These are phyloP conservation scores for Fistulifera pelliculosa DNA, from an alignment of 108 stramenopile species.

Conservation along the genomic window DNA sequence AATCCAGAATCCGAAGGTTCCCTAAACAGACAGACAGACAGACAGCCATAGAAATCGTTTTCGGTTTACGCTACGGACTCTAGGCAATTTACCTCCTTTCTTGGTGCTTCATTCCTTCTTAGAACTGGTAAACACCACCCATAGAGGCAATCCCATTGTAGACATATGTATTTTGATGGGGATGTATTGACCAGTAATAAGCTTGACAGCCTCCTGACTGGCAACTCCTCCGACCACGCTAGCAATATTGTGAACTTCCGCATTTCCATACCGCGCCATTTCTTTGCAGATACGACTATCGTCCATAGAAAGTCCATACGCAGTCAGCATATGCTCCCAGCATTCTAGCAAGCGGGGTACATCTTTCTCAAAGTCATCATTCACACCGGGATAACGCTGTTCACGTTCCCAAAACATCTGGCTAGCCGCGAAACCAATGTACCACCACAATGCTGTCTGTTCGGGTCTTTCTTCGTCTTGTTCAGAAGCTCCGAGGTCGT, in stretches of 20 bases:
- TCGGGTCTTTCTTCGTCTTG: slow-evolving; percentile 64
- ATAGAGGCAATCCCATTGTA: slow-evolving; percentile 93
- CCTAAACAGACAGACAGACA: too few relatives aligned
- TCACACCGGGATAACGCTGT: slow-evolving; percentile 67
- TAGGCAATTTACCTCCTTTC: too few relatives aligned
- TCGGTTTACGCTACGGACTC: too few relatives aligned
- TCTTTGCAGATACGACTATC: slow-evolving; percentile 41
- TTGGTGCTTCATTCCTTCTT: slow-evolving; percentile 1
- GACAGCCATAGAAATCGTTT: too few relatives aligned
- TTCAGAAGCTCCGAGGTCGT: slow-evolving; percentile 19
- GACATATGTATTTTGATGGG: slow-evolving; percentile 86
- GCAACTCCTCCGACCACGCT: slow-evolving; percentile 89
- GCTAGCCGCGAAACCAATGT: slow-evolving; percentile 70
- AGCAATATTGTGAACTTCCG: slow-evolving; percentile 84
- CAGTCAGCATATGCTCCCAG: slow-evolving; percentile 25
- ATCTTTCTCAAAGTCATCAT: slow-evolving; percentile 46
- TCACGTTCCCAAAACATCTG: slow-evolving; percentile 56
- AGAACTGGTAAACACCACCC: slow-evolving; percentile 76
- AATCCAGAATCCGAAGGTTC: too few relatives aligned
- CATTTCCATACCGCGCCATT: slow-evolving; percentile 77
- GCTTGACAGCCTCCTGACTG: slow-evolving; percentile 92
- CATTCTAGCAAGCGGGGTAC: slow-evolving; percentile 34
- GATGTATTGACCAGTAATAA: slow-evolving; percentile 89
- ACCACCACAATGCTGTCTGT: slow-evolving; percentile 78
- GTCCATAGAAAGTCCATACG: slow-evolving; percentile 38